Evolutionary conservation across 257 asterid species (phyloP).

Genomic region (Solanum corneliomulleri): DNA sequence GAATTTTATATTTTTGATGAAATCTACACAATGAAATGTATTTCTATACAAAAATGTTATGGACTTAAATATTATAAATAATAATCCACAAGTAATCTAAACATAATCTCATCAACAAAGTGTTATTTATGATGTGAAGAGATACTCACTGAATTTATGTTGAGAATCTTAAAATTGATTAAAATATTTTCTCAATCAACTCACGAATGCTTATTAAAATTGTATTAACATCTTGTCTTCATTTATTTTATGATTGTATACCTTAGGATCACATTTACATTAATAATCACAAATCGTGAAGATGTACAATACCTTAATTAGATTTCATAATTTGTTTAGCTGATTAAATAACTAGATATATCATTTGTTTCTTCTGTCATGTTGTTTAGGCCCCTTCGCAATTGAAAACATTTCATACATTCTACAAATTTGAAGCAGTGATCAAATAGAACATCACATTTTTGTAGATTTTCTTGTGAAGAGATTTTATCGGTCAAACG

Average conservation of each 20-base stretch:
- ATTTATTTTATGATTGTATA: not conserved
- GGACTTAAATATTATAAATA: too few species aligned
- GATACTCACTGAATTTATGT: not conserved
- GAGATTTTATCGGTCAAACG: not conserved
- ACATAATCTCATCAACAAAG: not conserved
- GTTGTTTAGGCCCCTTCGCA: not conserved
- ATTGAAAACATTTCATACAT: not conserved
- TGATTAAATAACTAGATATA: too few species aligned
- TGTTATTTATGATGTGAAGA: not conserved
- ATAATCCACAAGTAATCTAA: not conserved
- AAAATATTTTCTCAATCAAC: not conserved
- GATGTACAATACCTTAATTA: not conserved
- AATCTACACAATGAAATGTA: not conserved
- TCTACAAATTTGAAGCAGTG: not conserved
- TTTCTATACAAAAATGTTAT: too few species aligned
- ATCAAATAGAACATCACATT: not conserved
- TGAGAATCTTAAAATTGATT: not conserved
- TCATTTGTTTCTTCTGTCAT: too few species aligned
- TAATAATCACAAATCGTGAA: not conserved
- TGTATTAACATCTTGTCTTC: not conserved
- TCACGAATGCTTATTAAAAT: not conserved
- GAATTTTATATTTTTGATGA: too few species aligned
- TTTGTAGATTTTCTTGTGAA: not conserved
- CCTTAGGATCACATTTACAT: not conserved
- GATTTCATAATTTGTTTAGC: not conserved